A percentile compares a stretch with the other conserved stretches of the same genome.
These are phyloP conservation scores for Neurospora terricola DNA, from an alignment of 495 filamentous ascomycete genomes.

Conservation along the genomic window DNA sequence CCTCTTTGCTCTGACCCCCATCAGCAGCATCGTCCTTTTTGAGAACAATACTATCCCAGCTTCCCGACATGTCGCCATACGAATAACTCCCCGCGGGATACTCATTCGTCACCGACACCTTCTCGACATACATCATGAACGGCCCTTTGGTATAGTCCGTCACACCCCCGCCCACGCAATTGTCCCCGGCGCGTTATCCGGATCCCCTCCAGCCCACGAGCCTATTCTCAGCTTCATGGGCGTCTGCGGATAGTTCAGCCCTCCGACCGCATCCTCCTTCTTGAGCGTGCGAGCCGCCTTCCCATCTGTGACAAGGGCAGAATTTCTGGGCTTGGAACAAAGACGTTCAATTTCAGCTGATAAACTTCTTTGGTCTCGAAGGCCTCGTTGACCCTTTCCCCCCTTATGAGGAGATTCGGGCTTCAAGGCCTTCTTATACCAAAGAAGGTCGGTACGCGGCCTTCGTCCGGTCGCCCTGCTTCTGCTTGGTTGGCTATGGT, in stretches of 20 bases:
- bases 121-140: conserved; percentile 72
- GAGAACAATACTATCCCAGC: conserved; percentile 52
- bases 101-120: conserved; percentile 53
- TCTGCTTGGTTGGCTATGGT: too few species aligned
- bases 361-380: too few species aligned
- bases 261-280: conserved; percentile 47
- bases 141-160: conserved; percentile 66
- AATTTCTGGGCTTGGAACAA: too few species aligned
- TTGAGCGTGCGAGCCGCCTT: conserved; percentile 53
- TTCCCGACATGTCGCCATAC: conserved; percentile 57
- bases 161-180: conserved; percentile 78
- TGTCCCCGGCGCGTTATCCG: conserved; percentile 57
- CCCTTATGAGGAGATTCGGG: too few species aligned
- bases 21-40: neutral
- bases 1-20: neutral
- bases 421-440: too few species aligned
- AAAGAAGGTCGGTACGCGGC: too few species aligned
- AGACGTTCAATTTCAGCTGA: too few species aligned
- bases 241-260: conserved; percentile 72
- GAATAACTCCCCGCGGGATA: conserved; percentile 64
- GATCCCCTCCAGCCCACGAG: conserved; percentile 71
- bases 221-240: conserved; percentile 74
- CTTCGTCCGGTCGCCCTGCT: too few species aligned
- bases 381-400: too few species aligned
- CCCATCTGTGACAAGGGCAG: conserved; percentile 36